Conservation (phyloP, 2,329 filamentous ascomycete genomes). For the Fusarium nodosum region DNA sequence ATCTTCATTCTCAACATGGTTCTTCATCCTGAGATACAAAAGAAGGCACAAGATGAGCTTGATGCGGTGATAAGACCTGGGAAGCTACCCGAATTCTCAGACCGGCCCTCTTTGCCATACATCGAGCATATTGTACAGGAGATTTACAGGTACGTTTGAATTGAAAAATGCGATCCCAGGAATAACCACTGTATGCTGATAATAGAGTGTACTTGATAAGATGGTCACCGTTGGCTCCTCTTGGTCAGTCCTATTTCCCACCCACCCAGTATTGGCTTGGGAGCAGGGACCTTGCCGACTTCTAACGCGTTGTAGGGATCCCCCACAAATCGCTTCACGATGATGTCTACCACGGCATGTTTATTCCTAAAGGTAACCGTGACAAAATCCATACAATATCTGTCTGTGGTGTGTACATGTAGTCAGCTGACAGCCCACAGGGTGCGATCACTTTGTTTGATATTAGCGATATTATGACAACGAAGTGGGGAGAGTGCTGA, state of each 20-base stretch:
- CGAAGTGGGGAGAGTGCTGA: constrained; percentile 35
- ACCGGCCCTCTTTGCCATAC: constrained; percentile 59
- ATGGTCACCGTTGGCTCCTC: constrained; percentile 61
- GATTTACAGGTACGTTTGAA: constrained; percentile 53
- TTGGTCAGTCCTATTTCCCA: constrained; percentile 52
- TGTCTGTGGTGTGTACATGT: background rate
- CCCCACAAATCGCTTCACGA: constrained; percentile 68
- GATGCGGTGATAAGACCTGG: constrained; percentile 59
- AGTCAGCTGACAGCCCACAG: constrained; percentile 28
- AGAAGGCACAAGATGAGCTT: constrained; percentile 61
- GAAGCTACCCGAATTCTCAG: constrained; percentile 62
- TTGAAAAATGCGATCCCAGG: background rate
- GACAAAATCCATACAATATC: background rate
- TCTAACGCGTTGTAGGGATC: constrained; percentile 54
- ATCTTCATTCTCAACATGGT: constrained; percentile 60
- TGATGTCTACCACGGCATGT: constrained; percentile 69
- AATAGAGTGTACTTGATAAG: constrained; percentile 27
- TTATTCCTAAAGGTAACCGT: constrained; percentile 65
- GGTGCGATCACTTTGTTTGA: constrained; percentile 31
- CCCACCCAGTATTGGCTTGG: background rate
- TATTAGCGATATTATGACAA: constrained; percentile 6
- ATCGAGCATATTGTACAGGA: constrained; percentile 62
- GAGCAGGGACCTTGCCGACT: constrained; percentile 11
- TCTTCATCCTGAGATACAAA: constrained; percentile 59
- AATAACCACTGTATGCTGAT: constrained; percentile 1